Base-by-base conservation (phyloP, 202 grass and related monocot genomes). In the Zoysia matrella region DNA sequence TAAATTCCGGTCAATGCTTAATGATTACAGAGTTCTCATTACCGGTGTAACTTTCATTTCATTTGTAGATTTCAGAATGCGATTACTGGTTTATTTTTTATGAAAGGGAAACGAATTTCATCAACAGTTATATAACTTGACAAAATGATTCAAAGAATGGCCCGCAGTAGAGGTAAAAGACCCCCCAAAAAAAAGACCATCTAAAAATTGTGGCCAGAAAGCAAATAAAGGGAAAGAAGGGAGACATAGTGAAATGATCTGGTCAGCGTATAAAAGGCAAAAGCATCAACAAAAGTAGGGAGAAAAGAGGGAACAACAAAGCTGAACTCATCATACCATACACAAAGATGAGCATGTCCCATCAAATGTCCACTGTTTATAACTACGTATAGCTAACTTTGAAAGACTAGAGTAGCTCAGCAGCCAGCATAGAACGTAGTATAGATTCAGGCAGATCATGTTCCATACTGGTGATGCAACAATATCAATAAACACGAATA, bases 211-310 rank as follows among this genome's bases (percentile, higher is more conserved):
- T 42, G 62, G 61, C 18, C 65, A 73, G 71, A 89, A 88, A 87
- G 81, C 54, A 83, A 81, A 63, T 66, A 77, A 92, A 81, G 56
- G 67, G 50, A n/a, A 72, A 58, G 57, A 80, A 61, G 58, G 71
- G 49, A 60, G 76, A 66, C 54, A 48, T 63, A 40, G 78, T 16
- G 52, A 66, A 82, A 83, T 58, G 79, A 74, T 86, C 77, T 14
- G 71, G 80, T 86, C 86, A 84, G 72, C 83, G 15, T 56, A 64
- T 60, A 89, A 89, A 89, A 89, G 86, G 54, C 67, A 73, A 86
- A 86, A 79, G 89, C 82, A 81, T 65, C 74, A 71, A 15, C 71
- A 91, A 84, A 88, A 83, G 41, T 83, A 54, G 47, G 52, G 70
- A 36, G 52, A 72, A 81, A 85, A 83, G 69, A 73, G 74, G 71